Base-by-base conservation (phyloP, 1,284 basidiomycete species). In the Porodaedalea pini region DNA sequence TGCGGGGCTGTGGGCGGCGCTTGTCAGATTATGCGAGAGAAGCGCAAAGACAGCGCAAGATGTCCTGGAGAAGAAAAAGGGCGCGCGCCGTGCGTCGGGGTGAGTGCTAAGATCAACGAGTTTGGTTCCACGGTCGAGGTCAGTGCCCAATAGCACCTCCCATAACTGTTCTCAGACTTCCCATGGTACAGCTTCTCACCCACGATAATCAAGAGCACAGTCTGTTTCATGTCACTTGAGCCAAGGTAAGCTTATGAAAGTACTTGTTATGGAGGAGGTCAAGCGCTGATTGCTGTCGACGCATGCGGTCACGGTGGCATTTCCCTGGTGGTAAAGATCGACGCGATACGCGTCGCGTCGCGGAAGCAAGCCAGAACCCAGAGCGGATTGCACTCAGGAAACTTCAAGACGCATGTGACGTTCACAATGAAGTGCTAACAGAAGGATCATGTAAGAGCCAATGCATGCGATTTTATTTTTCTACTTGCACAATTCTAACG, bases 1-100 rank as follows among this genome's bases (percentile, higher is more conserved):
- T 29, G 54, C 50, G 47, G 29, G 44, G 36, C 54, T 50, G 54
- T 40, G 52, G 11, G 40, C 29, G 15, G 29, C 40, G 40, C 40
- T 44, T 41, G 43, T 45, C 27, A 44, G 10, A 44, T 25, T 25
- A 8, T 44, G 52, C 41, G 50, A 27, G 23, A 41, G 19, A 3
- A 51, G 36, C 23, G 7, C 13, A 11, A 51, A 5, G 6, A 37
- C 13, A 25, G 17, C 34, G 10, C 32, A 34, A 10, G 34, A 13
- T 40, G n/a, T 11, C 50, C 19, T 23, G 17, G 6, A 39, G 19
- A 4, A 19, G 23, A 47, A 27, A 27, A n/a, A 51, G 10, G 8
- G 34, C 23, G 11, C 6, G 13, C 36, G 37, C 11, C 21, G 25
- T 45, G 37, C 23, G 17, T 13, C 37, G 34, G 19, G 50, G 17